Conservation (phyloP, 2,329 filamentous ascomycete species). For the Ophiostoma montium region DNA sequence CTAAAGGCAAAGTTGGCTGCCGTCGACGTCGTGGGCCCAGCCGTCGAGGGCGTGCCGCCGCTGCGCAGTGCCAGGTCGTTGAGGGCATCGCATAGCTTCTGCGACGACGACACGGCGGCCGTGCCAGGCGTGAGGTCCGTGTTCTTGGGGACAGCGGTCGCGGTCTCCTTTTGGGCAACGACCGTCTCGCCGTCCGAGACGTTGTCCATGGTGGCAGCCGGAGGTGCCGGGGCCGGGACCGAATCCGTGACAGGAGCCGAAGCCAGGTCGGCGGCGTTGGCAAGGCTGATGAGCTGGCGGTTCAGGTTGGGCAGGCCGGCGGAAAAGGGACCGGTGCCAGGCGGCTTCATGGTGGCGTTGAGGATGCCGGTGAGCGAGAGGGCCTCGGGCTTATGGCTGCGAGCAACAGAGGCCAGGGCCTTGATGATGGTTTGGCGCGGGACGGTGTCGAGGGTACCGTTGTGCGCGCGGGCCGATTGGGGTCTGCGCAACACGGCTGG, state of each 20-base stretch:
- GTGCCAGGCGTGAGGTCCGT: not conserved
- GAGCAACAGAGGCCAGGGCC: conserved; percentile 55
- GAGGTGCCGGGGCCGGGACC: conserved; percentile 20
- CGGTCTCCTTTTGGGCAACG: not conserved
- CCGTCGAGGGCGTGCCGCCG: conserved; percentile 27
- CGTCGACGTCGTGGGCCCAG: not conserved
- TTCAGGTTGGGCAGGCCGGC: not conserved
- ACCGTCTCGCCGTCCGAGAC: conserved; percentile 1
- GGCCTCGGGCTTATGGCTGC: conserved; percentile 46
- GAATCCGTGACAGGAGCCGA: not conserved
- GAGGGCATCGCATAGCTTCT: conserved; percentile 49
- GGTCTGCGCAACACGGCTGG: conserved; percentile 7
- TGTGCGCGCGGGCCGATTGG: conserved; percentile 9
- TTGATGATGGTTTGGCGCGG: conserved; percentile 75
- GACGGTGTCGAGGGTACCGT: conserved; percentile 48
- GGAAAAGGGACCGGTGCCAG: not conserved
- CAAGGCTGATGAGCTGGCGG: not conserved
- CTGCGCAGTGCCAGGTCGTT: conserved; percentile 33
- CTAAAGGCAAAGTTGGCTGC: conserved; percentile 33
- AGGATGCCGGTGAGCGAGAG: conserved; percentile 49
- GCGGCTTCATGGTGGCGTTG: conserved; percentile 22
- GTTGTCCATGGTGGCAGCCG: not conserved
- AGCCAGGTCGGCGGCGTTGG: conserved; percentile 17
- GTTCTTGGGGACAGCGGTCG: not conserved
- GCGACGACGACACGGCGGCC: conserved; percentile 33